phyloP scores from a whole-genome alignment of 768 basidiomycete species.

The Sistotremastrum niveocremeum region DNA sequence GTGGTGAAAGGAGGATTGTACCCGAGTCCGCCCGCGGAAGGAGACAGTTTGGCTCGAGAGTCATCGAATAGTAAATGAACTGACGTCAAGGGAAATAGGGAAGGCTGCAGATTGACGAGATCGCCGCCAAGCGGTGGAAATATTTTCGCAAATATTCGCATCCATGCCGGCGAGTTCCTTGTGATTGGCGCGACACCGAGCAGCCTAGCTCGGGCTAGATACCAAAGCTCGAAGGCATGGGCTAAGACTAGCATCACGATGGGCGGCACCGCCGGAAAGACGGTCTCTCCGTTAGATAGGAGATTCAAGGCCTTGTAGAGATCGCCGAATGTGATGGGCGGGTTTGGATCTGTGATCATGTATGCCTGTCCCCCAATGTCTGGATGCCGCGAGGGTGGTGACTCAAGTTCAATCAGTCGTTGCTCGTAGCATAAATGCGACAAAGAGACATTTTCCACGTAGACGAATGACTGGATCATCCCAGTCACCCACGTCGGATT shows the following conservation, averaged over 20 bases:
- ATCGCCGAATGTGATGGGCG: constrained; percentile 50
- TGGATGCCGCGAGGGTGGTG: constrained; percentile 23
- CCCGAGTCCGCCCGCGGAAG: constrained; percentile 47
- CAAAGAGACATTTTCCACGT: constrained; percentile 65
- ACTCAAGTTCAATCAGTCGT: constrained; percentile 41
- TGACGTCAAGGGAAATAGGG: constrained; percentile 38
- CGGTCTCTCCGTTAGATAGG: constrained; percentile 41
- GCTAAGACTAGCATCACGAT: constrained; percentile 55
- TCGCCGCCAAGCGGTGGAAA: constrained; percentile 36
- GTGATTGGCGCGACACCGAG: constrained; percentile 3
- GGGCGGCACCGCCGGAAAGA: constrained; percentile 42
- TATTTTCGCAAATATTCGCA: constrained; percentile 7
- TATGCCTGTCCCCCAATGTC: constrained; percentile 69
- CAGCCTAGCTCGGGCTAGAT: constrained; percentile 32
- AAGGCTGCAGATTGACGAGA: constrained; percentile 42
- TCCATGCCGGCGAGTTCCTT: too few relatives aligned
- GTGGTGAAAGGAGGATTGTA: constrained; percentile 48
- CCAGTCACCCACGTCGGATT: constrained; percentile 52
- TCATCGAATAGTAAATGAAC: constrained; percentile 53
- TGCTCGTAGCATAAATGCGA: constrained; percentile 65
- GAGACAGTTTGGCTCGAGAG: constrained; percentile 42
- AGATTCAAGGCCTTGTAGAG: constrained; percentile 40
- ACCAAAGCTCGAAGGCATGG: constrained; percentile 41
- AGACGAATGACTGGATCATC: constrained; percentile 49
- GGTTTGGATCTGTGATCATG: constrained; percentile 50